Evolutionary conservation across 306 rosid species (phyloP), one percentile per base, ranked within the genome.

Genomic region (Prosopis cineraria): DNA sequence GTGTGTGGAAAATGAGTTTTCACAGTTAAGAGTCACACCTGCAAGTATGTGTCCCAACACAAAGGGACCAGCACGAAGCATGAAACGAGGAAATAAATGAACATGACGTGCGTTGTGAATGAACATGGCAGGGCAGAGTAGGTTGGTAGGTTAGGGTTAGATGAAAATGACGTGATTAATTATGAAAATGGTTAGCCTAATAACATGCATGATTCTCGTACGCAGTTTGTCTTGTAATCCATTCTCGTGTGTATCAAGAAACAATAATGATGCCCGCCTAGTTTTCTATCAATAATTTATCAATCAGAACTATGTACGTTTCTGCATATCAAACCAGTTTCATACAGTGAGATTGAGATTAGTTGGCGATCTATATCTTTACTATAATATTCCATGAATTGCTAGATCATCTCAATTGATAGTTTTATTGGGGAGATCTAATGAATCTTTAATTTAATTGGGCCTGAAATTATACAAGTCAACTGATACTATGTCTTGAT

Each of bases 81-180:
- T 47, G 2, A 78, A 16, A 78, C 66, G 37, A 52, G 73, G 31
- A 55, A 55, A 55, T 9, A 39, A 40, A 31, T 34, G 1, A 81
- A 34, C 0, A 47, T 68, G 79, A 27, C 68, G 41, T 39, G 69
- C 41, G 29, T 58, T 36, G 70, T 77, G 2, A n/a, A 19, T 34
- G 64, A 55, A 73, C 82, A 36, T 77, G 85, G 85, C 78, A 73
- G 82, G 76, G 17, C 72, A 77, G 79, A 10, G 7, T 19, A 48
- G 19, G 50, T 13, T 3, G 4, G 50, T 3, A 44, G 58, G 0
- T 45, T 22, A 52, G 59, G 25, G 59, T 52, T 20, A 1, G 27
- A 52, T 24, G 68, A 78, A 77, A 78, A 68, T 72, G 68, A 67
- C 75, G 3, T 10, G 36, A 22, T 66, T 77, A 48, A 52, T 72